A percentile compares a stretch with the other conserved stretches of the same genome.
Evolutionary conservation across 352 stramenopile genomes (phyloP).

Genomic region (Phytopythium litorale): DNA sequence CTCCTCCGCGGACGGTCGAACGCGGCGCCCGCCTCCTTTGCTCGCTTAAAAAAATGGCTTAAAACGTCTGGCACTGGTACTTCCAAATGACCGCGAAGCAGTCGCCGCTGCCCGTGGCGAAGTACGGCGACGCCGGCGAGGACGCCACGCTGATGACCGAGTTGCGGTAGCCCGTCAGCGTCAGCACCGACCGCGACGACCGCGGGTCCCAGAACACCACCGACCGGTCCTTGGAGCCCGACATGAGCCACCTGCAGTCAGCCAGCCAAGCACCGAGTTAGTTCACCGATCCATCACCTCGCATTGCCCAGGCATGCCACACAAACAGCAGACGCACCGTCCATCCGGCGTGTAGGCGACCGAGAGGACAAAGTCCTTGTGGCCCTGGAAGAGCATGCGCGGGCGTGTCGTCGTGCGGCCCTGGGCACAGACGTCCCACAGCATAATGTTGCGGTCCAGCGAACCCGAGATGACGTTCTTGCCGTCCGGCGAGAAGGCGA

Average conservation of each 20-base stretch:
- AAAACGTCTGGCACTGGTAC: slow-evolving; percentile 87
- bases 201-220: slow-evolving; percentile 87
- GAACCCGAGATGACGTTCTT: slow-evolving; percentile 87
- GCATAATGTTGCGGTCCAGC: slow-evolving; percentile 84
- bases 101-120: slow-evolving; percentile 80
- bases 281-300: background rate
- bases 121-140: slow-evolving; percentile 81
- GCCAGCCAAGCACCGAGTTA: slow-evolving; percentile 1
- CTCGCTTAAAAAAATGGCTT: slow-evolving; percentile 40
- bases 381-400: slow-evolving; percentile 85
- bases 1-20: background rate
- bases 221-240: slow-evolving; percentile 80
- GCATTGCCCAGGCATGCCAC: background rate
- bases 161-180: slow-evolving; percentile 80
- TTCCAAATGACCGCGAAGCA: slow-evolving; percentile 87
- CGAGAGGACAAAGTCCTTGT: slow-evolving; percentile 86
- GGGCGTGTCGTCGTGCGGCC: slow-evolving; percentile 75
- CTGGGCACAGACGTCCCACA: slow-evolving; percentile 81
- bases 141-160: slow-evolving; percentile 86
- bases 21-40: background rate
- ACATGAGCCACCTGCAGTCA: slow-evolving; percentile 76
- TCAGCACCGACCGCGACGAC: slow-evolving; percentile 77
- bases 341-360: slow-evolving; percentile 85
- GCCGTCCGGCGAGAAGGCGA: slow-evolving; percentile 82
- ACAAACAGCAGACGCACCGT: slow-evolving; percentile 38